Base-by-base conservation (phyloP, 768 basidiomycete genomes). In the Auriscalpium vulgare region DNA sequence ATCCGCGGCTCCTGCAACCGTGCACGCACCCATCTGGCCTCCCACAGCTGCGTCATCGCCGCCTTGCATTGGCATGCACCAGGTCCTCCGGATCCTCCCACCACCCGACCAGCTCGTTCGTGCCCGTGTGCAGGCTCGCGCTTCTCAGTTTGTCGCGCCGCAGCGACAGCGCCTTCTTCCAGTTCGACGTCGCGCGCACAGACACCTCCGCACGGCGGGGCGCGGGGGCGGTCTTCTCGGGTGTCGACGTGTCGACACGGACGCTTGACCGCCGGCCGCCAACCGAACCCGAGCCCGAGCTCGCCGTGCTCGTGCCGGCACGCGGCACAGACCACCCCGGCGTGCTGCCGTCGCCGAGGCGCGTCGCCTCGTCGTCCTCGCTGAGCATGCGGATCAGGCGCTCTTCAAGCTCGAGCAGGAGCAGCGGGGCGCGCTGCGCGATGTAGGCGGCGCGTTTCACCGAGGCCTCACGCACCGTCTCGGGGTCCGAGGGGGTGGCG, bases 81-180 rank as follows among this genome's bases (percentile, higher is more conserved):
- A 88, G 88, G 68, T 91, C 88, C 8, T 83, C 78, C 29, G 87
- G 88, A 71, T 92, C 87, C 69, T 88, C 87, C 87, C 87, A 88
- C 88, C 88, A 90, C 36, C 85, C 85, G 64, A 80, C 79, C 51
- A 88, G 79, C 70, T 87, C 84, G 53, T 84, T 82, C 34, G 86
- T 80, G 67, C 85, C 80, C 7, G 84, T 84, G 64, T 82, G 84
- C 70, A 81, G 84, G 45, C 81, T 79, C 64, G 67, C 78, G 54
- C 74, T 77, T 54, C 59, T 67, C 55, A 58, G 46, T 36, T 40
- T 56, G 13, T 37, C 56, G 29, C 59, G 55, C 50, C 80, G 78
- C 36, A 87, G 70, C 35, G 78, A 70, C 62, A 87, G 81, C 0
- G 79, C 73, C 63, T 83, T 83, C 69, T 85, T 87, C 86, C 85